These are phyloP conservation scores for Gossypium sturtianum DNA, from an alignment of 345 rosid species.

Conservation along the genomic window DNA sequence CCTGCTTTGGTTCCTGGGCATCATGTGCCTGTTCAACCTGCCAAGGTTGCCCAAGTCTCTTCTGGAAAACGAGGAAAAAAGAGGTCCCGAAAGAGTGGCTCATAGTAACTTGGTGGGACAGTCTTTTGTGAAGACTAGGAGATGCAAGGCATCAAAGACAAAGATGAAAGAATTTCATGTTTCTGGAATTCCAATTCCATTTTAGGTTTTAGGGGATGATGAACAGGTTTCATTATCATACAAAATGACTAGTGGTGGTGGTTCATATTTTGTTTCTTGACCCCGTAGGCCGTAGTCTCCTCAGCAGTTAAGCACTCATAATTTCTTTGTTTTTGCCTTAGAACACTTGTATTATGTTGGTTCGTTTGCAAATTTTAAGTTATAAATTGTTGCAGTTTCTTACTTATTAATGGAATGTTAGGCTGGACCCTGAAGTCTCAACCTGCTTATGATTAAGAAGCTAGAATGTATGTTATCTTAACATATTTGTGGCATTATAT, in stretches of 20 bases:
- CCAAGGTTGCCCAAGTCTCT: slow-evolving; percentile 28
- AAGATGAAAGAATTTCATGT: slow-evolving; percentile 38
- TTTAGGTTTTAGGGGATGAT: not conserved
- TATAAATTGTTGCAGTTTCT: not conserved
- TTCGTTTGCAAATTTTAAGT: not conserved
- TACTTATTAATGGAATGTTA: not conserved
- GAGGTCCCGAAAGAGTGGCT: slow-evolving; percentile 33
- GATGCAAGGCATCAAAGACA: slow-evolving; percentile 69
- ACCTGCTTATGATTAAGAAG: too few species aligned
- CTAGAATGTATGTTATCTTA: too few species aligned
- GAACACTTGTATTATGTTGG: not conserved
- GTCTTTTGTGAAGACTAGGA: slow-evolving; percentile 30
- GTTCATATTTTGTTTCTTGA: not conserved
- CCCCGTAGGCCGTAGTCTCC: not conserved
- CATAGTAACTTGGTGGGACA: slow-evolving; percentile 28
- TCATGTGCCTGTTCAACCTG: slow-evolving; percentile 63
- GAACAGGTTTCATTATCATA: not conserved
- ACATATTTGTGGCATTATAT: too few species aligned
- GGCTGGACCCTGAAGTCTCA: too few species aligned
- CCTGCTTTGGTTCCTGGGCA: slow-evolving; percentile 96
- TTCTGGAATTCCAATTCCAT: slow-evolving; percentile 14
- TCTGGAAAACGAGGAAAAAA: slow-evolving; percentile 34
- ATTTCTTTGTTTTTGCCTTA: not conserved
- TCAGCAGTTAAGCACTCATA: not conserved
- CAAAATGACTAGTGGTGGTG: not conserved